Conservation (phyloP, 2,329 filamentous ascomycete genomes). For the Alternaria incomplexa region DNA sequence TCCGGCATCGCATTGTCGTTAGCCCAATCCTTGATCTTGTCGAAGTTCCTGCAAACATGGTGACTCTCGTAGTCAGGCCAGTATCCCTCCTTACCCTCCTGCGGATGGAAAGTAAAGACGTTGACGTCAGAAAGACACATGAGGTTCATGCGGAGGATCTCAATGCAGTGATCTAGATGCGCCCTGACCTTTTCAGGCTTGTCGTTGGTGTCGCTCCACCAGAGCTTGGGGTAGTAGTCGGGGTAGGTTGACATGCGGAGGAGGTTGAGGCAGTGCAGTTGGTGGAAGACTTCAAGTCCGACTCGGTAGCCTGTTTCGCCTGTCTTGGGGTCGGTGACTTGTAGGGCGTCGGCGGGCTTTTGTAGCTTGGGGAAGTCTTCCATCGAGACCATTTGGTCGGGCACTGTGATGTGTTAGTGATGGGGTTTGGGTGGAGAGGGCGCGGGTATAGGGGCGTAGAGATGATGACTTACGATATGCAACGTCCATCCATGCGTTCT, state of each 20-base stretch:
- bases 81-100: slow-evolving; percentile 28
- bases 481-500: slow-evolving; percentile 63
- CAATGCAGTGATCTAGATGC: slow-evolving; percentile 45
- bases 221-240: slow-evolving; percentile 39
- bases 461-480: slow-evolving; percentile 50
- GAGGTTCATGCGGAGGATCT: slow-evolving; percentile 45
- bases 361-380: slow-evolving; percentile 61
- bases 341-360: slow-evolving; percentile 60
- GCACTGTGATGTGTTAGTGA: slow-evolving; percentile 51
- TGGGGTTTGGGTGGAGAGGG: neutral
- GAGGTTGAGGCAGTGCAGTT: slow-evolving; percentile 47
- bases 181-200: slow-evolving; percentile 36
- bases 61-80: slow-evolving; percentile 42
- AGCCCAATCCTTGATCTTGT: slow-evolving; percentile 42
- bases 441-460: neutral
- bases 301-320: slow-evolving; percentile 66
- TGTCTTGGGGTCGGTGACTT: slow-evolving; percentile 62
- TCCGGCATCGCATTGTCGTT: slow-evolving; percentile 41
- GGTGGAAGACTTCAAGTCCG: slow-evolving; percentile 65
- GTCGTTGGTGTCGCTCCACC: slow-evolving; percentile 35
- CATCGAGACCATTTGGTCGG: slow-evolving; percentile 65
- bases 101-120: slow-evolving; percentile 42
- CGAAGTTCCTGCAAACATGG: slow-evolving; percentile 45
- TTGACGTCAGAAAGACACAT: slow-evolving; percentile 46
- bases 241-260: slow-evolving; percentile 44